Evolutionary conservation across 148 eudicot species (phyloP), one percentile per base, ranked within the genome.

Genomic region (Pharnaceum exiguum): DNA sequence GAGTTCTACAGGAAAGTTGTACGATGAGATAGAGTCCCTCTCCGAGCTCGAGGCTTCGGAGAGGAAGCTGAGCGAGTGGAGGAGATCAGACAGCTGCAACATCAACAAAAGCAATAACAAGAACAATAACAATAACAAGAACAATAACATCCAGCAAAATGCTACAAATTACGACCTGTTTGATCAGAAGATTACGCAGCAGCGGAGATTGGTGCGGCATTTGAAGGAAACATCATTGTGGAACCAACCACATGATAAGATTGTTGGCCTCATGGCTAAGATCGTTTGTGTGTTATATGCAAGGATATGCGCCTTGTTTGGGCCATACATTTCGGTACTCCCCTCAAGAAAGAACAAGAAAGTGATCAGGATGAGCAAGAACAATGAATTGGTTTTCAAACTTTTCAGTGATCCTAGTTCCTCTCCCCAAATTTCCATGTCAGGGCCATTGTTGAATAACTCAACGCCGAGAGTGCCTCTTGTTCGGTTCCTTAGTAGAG

Each of bases 21-120:
- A 87, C 39, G 37, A 55, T 0, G 73, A 84, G 38, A 32, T 82
- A 36, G 87, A 84, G 50, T 63, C 69, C 6, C 28, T 85, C 1
- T 37, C 87, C 0, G 82, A 78, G 35, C n/a, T 87, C 35, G 97
- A 90, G 24, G 46, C 58, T 0, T 78, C 83, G 0, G 95, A 87
- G 26, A 43, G 75, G 40, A 85, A 72, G 42, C 7, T 82, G 8
- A 53, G 55, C 11, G 71, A 70, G n/a, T 78, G 81, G 86, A 82
- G 57, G 54, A 65, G n/a, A n/a, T n/a, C n/a, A n/a, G n/a, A 53
- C 16, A 65, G 3, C 3, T 32, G 54, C 22, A 19, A 2, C 27
- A 42, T 27, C 13, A 16, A n/a, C 3, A 32, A 32, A n/a, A n/a
- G n/a, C n/a, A n/a, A n/a, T n/a, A n/a, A n/a, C n/a, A n/a, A 53